A percentile compares a stretch with the other conserved stretches of the same genome.
Conservation (phyloP, 2,329 filamentous ascomycete species). For the Ophiostoma fasciatum region DNA sequence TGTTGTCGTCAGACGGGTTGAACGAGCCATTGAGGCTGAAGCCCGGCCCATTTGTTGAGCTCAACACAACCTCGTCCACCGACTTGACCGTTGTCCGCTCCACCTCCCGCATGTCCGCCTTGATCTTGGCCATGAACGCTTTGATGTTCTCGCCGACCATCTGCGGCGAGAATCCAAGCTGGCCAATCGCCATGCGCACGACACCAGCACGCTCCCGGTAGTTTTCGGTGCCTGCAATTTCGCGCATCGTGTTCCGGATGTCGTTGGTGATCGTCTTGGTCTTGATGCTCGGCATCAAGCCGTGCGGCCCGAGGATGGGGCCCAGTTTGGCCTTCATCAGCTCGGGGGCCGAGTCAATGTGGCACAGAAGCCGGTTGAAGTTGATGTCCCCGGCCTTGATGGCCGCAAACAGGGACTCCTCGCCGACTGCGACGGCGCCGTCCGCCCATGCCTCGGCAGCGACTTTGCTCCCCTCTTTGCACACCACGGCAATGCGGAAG, state of each 20-base stretch:
- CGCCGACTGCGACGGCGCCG: constrained; percentile 72
- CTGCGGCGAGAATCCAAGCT: constrained; percentile 76
- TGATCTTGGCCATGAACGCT: constrained; percentile 59
- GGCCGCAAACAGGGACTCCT: constrained; percentile 70
- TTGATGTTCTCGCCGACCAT: constrained; percentile 76
- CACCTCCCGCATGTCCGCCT: constrained; percentile 50
- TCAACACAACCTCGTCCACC: constrained; percentile 63
- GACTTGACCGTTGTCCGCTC: constrained; percentile 54
- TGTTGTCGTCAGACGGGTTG: constrained; percentile 41
- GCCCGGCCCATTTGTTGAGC: constrained; percentile 74
- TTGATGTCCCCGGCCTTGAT: constrained; percentile 61
- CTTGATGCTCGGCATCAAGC: constrained; percentile 84
- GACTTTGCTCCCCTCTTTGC: constrained; percentile 61
- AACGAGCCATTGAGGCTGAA: constrained; percentile 76
- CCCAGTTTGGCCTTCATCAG: constrained; percentile 72
- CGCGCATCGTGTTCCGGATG: constrained; percentile 57
- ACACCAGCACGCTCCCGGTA: constrained; percentile 80
- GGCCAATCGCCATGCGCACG: constrained; percentile 78
- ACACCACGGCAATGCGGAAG: constrained; percentile 79
- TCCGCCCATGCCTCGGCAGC: constrained; percentile 60
- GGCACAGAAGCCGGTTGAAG: constrained; percentile 83
- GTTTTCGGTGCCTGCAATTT: constrained; percentile 69
- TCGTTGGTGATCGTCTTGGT: constrained; percentile 78
- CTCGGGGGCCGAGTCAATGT: constrained; percentile 60
- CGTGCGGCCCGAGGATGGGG: constrained; percentile 70